A percentile compares a stretch with the other conserved stretches of the same genome.
Evolutionary conservation across 306 rosid genomes (phyloP).

Genomic region (Citrullus colocynthis): DNA sequence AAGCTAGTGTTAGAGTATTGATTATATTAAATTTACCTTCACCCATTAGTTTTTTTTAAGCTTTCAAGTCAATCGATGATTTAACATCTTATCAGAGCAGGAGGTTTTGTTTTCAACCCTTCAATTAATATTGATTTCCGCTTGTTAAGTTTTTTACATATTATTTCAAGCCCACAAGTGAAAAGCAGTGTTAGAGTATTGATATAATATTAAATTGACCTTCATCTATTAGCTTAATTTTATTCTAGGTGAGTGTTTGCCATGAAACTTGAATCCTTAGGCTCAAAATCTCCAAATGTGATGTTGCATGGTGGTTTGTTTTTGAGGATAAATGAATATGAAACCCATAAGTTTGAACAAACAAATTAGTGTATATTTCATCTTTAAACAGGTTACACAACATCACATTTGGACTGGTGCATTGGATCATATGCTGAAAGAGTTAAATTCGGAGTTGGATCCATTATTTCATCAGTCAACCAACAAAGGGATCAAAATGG

Average conservation of each 20-base stretch:
- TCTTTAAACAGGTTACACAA: slow-evolving; percentile 33
- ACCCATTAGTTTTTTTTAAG: no score
- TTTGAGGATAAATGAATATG: not conserved
- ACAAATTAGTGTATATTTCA: not conserved
- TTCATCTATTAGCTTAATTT: not conserved
- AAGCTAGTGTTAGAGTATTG: no score
- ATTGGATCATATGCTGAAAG: slow-evolving; percentile 42
- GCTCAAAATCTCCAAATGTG: not conserved
- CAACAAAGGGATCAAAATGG: slow-evolving; percentile 30
- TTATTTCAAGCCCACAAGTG: no score
- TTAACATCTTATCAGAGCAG: no score
- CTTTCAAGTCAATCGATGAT: no score
- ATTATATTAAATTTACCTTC: no score
- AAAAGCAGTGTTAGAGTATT: no score
- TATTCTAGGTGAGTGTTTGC: not conserved
- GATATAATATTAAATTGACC: no score
- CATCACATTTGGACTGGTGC: slow-evolving; percentile 57
- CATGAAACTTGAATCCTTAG: not conserved
- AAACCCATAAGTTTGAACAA: not conserved
- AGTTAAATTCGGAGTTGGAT: slow-evolving; percentile 48
- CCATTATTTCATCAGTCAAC: slow-evolving; percentile 18
- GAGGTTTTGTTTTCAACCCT: no score
- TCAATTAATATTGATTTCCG: no score
- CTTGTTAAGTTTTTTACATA: no score
- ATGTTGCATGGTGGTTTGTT: not conserved